Evolutionary conservation across 2,329 filamentous ascomycete species (phyloP).

Genomic region (Xylariaceae sp.): DNA sequence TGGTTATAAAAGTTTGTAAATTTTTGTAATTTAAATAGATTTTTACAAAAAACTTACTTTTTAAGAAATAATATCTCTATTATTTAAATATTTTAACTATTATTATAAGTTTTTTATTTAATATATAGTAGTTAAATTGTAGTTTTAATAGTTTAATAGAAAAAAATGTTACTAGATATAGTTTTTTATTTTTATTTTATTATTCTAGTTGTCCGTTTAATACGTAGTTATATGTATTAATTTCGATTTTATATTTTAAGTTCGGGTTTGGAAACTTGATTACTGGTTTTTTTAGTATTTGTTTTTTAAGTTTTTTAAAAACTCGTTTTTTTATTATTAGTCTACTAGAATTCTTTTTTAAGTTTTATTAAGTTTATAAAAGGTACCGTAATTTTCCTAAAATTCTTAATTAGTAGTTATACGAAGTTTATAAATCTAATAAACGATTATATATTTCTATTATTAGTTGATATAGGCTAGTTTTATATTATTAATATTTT

Average conservation of each 20-base stretch:
- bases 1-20: conserved; percentile 8
- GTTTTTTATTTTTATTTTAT: conserved; percentile 6
- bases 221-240: background rate
- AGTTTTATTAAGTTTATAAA: conserved; percentile 4
- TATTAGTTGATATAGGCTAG: conserved; percentile 2
- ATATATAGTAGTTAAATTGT: conserved; percentile 24
- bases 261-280: conserved; percentile 7
- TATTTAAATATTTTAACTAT: conserved; percentile 25
- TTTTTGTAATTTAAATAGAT: conserved; percentile 24
- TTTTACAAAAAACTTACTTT: conserved; percentile 16
- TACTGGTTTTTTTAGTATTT: conserved; percentile 8
- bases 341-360: conserved; percentile 1
- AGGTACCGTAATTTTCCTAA: conserved; percentile 3
- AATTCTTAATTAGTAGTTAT: conserved; percentile 5
- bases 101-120: conserved; percentile 23
- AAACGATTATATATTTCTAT: conserved; percentile 2
- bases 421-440: conserved; percentile 3
- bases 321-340: conserved; percentile 3
- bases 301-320: background rate
- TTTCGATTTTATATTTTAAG: conserved; percentile 4
- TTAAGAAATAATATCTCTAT: conserved; percentile 20
- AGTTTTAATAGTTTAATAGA: conserved; percentile 19
- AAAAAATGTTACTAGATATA: conserved; percentile 9
- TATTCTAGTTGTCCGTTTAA: conserved; percentile 2
- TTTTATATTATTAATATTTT: conserved; percentile 8